Conservation (phyloP, 2,329 filamentous ascomycete species). For the Cryphonectria naterciae region DNA sequence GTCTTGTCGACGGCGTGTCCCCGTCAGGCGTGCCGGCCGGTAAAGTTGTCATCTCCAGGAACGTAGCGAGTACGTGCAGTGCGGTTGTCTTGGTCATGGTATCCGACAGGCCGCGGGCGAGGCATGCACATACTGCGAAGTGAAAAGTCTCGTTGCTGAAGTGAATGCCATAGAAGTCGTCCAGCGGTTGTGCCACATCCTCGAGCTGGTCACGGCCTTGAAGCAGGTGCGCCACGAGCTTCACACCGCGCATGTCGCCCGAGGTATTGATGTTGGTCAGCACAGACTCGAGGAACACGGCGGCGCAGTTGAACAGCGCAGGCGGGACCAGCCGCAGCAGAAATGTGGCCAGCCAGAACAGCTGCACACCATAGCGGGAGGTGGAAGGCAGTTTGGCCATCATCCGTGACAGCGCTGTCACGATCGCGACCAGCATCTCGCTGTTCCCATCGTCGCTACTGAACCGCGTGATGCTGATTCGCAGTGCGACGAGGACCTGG, state of each 20-base stretch:
- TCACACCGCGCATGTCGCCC: conserved; percentile 61
- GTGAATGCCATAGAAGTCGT: conserved; percentile 68
- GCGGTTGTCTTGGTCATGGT: conserved; percentile 62
- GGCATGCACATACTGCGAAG: conserved; percentile 66
- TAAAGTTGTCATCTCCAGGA: conserved; percentile 57
- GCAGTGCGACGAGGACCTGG: conserved; percentile 69
- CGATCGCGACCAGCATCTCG: conserved; percentile 71
- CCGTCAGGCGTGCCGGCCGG: conserved; percentile 36
- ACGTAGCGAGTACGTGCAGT: conserved; percentile 64
- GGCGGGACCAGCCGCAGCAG: conserved; percentile 66
- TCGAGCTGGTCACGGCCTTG: conserved; percentile 65
- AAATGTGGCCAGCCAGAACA: conserved; percentile 73
- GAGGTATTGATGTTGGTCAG: conserved; percentile 66
- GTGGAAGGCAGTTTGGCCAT: conserved; percentile 69
- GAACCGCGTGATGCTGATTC: conserved; percentile 67
- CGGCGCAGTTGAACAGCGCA: conserved; percentile 67
- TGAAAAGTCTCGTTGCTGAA: conserved; percentile 69
- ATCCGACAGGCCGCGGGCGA: conserved; percentile 67
- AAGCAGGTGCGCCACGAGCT: conserved; percentile 63
- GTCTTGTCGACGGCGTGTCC: conserved; percentile 32
- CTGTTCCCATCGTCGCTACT: conserved; percentile 62
- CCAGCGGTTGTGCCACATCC: conserved; percentile 63
- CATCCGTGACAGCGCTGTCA: conserved; percentile 71
- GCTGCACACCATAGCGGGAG: conserved; percentile 69
- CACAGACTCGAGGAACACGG: conserved; percentile 67